phyloP scores from a whole-genome alignment of 140 eudicot genomes.

The Artemisia princeps region DNA sequence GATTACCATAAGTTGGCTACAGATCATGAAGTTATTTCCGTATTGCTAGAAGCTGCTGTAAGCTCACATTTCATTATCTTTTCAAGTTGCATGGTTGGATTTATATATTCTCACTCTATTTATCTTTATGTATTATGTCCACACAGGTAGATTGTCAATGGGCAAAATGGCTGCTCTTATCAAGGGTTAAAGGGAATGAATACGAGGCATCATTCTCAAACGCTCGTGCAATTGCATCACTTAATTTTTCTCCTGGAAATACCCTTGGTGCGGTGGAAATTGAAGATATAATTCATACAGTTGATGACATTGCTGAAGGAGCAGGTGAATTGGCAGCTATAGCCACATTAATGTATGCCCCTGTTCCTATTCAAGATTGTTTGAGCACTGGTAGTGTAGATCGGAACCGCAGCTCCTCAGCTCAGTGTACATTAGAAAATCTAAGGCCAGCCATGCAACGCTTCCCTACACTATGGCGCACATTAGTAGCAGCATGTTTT shows the following conservation, averaged over 20 bases:
- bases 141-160: constrained; percentile 82
- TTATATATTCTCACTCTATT: constrained; percentile 16
- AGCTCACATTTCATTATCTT: constrained; percentile 24
- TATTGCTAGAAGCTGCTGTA: constrained; percentile 63
- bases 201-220: constrained; percentile 93
- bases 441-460: constrained; percentile 87
- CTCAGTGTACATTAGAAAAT: constrained; percentile 91
- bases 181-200: constrained; percentile 72
- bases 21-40: constrained; percentile 44
- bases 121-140: constrained; percentile 19
- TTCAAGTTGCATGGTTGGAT: background rate
- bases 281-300: constrained; percentile 64
- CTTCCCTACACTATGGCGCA: constrained; percentile 87
- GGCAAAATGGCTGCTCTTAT: constrained; percentile 81
- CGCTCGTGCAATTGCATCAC: constrained; percentile 67
- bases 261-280: constrained; percentile 51
- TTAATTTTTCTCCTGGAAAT: constrained; percentile 41
- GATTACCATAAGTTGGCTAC: constrained; percentile 75
- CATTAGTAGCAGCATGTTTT: constrained; percentile 77
- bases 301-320: constrained; percentile 97
- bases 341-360: constrained; percentile 88
- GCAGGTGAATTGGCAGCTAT: constrained; percentile 94
- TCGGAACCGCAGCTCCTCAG: constrained; percentile 64
- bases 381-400: constrained; percentile 85
- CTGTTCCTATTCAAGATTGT: constrained; percentile 84